Conservation (phyloP, 306 rosid genomes). For the Notholithocarpus densiflorus region DNA sequence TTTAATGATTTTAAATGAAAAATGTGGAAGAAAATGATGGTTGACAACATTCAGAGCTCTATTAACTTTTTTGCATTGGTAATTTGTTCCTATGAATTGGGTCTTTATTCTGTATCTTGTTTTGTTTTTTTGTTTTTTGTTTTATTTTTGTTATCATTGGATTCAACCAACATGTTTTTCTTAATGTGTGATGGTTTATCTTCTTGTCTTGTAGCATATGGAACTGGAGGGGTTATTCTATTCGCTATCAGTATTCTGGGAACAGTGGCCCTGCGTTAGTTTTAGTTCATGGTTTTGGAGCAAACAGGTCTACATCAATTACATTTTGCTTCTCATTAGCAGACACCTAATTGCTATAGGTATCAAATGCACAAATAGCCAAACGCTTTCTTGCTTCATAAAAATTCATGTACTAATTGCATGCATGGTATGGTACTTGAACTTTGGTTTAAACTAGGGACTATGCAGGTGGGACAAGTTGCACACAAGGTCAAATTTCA, state of each 20-base stretch:
- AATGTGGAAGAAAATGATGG: no score
- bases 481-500: neutral
- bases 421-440: neutral
- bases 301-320: slow-evolving; percentile 74
- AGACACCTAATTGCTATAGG: slow-evolving; percentile 37
- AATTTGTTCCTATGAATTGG: neutral
- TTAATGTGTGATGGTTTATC: neutral
- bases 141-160: neutral
- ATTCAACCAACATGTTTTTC: neutral
- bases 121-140: neutral
- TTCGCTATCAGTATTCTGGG: slow-evolving; percentile 79
- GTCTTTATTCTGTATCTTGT: neutral
- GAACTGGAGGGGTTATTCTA: slow-evolving; percentile 86
- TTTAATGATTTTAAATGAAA: no score
- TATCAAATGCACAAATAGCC: slow-evolving; percentile 33
- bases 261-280: slow-evolving; percentile 73
- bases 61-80: neutral
- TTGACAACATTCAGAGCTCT: neutral
- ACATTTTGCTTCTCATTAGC: slow-evolving; percentile 43
- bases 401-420: neutral
- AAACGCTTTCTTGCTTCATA: neutral
- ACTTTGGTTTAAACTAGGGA: neutral
- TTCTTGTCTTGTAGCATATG: slow-evolving; percentile 44
- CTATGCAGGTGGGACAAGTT: neutral
- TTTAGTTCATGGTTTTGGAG: slow-evolving; percentile 92